Conservation (phyloP, 805 yeast genomes). For the Starmerella riodocensis region DNA sequence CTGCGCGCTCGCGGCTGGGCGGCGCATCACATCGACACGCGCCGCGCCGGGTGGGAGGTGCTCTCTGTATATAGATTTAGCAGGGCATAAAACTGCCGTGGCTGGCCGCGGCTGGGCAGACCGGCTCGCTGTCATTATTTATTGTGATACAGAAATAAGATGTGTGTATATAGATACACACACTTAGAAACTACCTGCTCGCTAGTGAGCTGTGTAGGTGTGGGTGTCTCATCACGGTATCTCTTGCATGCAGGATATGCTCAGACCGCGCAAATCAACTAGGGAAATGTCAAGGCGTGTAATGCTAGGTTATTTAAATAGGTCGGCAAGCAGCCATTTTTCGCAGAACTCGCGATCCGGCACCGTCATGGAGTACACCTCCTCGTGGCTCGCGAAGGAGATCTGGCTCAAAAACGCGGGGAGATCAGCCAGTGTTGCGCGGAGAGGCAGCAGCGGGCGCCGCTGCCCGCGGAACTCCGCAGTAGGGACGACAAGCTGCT, state of each 20-base stretch:
- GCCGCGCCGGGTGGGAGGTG: constrained; percentile 96
- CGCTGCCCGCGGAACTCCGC: constrained; percentile 8
- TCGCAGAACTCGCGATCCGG: constrained; percentile 38
- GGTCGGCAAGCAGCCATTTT: constrained; percentile 46
- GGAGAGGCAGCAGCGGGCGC: constrained; percentile 21
- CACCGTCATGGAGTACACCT: constrained; percentile 40
- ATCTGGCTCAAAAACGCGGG: constrained; percentile 53
- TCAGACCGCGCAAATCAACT: too few species aligned
- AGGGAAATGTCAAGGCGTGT: background rate
- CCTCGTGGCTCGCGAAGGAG: constrained; percentile 52
- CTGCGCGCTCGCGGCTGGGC: constrained; percentile 45
- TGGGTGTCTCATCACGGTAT: too few species aligned
- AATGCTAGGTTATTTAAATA: constrained; percentile 24
- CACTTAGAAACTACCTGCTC: background rate
- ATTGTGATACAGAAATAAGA: too few species aligned
- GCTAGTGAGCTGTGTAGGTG: too few species aligned
- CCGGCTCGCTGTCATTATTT: too few species aligned
- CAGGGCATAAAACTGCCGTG: too few species aligned
- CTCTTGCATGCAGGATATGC: too few species aligned
- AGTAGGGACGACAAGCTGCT: constrained; percentile 7
- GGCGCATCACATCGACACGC: constrained; percentile 38
- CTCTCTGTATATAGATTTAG: constrained; percentile 56
- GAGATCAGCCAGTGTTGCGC: constrained; percentile 29
- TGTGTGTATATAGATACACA: background rate
- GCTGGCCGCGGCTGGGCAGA: too few species aligned